Base-by-base conservation (phyloP, 495 filamentous ascomycete species). In the Xylaria sp. region DNA sequence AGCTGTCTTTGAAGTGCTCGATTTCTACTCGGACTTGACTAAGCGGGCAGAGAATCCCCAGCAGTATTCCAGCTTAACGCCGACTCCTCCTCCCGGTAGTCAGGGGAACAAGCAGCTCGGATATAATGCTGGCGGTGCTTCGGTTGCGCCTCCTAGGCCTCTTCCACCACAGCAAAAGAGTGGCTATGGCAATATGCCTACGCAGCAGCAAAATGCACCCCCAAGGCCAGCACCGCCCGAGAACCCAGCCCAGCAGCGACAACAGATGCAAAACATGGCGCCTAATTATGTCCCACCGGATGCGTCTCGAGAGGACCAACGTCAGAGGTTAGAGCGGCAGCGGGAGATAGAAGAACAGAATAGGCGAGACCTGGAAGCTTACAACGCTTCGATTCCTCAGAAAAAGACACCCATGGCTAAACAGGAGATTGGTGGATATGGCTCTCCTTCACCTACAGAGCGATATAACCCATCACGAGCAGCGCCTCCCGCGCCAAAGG, bases 1-100 rank as follows among this genome's bases (percentile, higher is more conserved):
- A 80, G 97, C 95, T 26, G 96, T 99, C 24, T 94, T 98, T 66
- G 96, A 99, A 79, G 97, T 97, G 43, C 85, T 99, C 37, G 93
- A 97, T 78, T 99, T 99, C 82, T 99, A 98, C 85, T 94, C 95
- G 0, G 95, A 98, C 80, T 93, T 97, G 77, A 93, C 92, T 63
- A 95, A 95, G 85, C 88, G 93, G 46, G 89, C 91, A 68, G 90
- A 97, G 72, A 90, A 98, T 75, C 92, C 92, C 3, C 87, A 91
- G 70, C 87, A 88, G 69, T 97, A 93, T 72, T 84, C 89, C n/a
- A 90, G 89, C 58, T 79, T 93, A 61, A 88, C 87, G 3, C 89
- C 93, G 3, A 88, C 91, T n/a, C 88, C 91, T 21, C 87, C 91
- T 19, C 80, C 83, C 24, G 80, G 82, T 73, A 74, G 81, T n/a